Evolutionary conservation across 495 filamentous ascomycete species (phyloP), one percentile per base, ranked within the genome.

Genomic region (Xylaria flabelliformis): DNA sequence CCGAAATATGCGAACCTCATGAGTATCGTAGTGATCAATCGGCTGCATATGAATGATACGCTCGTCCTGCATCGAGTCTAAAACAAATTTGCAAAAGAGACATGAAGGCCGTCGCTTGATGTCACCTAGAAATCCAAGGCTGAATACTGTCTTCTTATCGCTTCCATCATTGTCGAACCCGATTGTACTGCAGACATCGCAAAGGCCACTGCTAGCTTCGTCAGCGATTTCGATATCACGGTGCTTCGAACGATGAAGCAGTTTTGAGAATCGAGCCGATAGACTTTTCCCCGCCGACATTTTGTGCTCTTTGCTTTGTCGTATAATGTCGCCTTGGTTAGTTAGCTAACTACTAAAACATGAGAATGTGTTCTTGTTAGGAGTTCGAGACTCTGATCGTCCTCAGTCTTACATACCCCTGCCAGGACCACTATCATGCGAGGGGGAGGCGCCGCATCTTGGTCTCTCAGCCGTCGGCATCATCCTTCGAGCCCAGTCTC

Each of bases 1-100:
- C 62, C 44, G 56, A 59, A 65, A 71, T 32, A 71, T 36, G 12
- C 69, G 69, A 17, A 71, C 69, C 10, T 65, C 34, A 17, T 71
- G 69, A 7, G 69, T 71, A 4, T 58, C 29, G 50, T 71, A 71
- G 59, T 71, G 69, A n/a, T 71, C 62, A 24, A 71, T 66, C n/a
- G 59, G 34, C 46, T 66, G 69, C 62, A 59, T 55, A 50, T 71
- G 69, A 59, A 59, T 59, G 51, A 71, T 71, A 10, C 69, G 59
- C 6, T 71, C 62, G 17, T 71, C 69, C 36, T 71, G 61, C 69
- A 71, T 71, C n/a, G 69, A 36, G 39, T 65, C 62, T 19, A 65
- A 21, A 53, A 71, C 69, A 3, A 71, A 34, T 32, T 24, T 42
- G 62, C 69, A 71, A 48, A 71, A 71, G 17, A 48, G 59, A n/a